Conservation (phyloP, 257 asterid species). For the Salvia hispanica region DNA sequence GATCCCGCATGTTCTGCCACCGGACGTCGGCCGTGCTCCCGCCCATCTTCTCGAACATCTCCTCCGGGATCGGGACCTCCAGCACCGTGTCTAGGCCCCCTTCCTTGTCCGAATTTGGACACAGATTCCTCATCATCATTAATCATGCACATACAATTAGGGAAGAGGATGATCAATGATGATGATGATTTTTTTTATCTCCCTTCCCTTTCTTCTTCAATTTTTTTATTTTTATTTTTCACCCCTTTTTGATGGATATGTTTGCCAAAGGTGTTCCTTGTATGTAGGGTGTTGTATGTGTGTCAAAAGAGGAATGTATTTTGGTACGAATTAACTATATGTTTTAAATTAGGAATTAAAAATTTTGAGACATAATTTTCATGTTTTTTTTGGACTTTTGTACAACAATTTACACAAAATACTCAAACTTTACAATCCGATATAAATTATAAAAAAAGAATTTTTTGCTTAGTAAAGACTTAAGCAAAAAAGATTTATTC, state of each 20-base stretch:
- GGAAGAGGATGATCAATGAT: too few species aligned
- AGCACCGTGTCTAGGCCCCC: conserved; percentile 75
- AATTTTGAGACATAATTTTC: too few species aligned
- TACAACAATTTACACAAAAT: too few species aligned
- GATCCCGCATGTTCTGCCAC: conserved; percentile 79
- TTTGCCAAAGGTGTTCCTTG: conserved; percentile 14
- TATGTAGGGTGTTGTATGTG: conserved; percentile 10
- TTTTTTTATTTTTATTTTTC: not conserved
- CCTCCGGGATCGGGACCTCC: conserved; percentile 91
- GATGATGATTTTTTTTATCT: not conserved
- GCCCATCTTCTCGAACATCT: conserved; percentile 75
- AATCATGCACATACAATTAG: too few species aligned
- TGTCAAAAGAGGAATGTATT: too few species aligned
- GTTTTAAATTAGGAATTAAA: too few species aligned
- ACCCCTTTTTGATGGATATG: not conserved
- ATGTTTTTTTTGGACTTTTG: too few species aligned
- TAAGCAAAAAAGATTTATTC: too few species aligned
- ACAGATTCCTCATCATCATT: conserved; percentile 42
- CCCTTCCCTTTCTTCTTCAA: conserved; percentile 13
- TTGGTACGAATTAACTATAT: too few species aligned
- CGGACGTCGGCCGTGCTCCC: conserved; percentile 61
- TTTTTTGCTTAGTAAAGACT: too few species aligned
- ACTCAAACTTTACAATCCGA: too few species aligned
- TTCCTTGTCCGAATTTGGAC: conserved; percentile 73
- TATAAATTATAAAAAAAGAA: too few species aligned